phyloP scores from a whole-genome alignment of 805 yeast genomes.

The Zygotorulaspora chibaensis region DNA sequence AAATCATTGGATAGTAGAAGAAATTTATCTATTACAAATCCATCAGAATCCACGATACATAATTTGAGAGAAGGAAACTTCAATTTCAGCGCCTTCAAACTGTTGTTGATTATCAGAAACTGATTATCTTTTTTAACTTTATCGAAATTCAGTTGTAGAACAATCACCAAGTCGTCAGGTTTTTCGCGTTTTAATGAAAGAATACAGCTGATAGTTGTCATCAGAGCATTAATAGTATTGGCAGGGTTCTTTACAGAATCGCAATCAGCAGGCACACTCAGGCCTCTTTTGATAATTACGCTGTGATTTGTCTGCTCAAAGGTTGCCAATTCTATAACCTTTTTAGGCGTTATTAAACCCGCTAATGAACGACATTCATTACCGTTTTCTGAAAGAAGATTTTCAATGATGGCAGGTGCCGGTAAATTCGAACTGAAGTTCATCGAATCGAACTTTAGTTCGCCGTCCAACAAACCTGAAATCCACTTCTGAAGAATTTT shows the following conservation, averaged over 20 bases:
- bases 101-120: conserved; percentile 18
- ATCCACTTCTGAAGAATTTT: conserved; percentile 41
- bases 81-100: conserved; percentile 22
- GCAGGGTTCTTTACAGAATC: neutral
- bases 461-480: conserved; percentile 36
- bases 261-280: conserved; percentile 7
- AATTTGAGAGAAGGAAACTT: conserved; percentile 17
- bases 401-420: conserved; percentile 18
- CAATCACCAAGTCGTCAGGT: conserved; percentile 26
- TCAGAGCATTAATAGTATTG: conserved; percentile 18
- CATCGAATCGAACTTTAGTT: conserved; percentile 28
- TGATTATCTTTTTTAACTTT: conserved; percentile 13
- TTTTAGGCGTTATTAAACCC: conserved; percentile 18
- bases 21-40: conserved; percentile 12
- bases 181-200: conserved; percentile 27
- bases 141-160: conserved; percentile 28
- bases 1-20: conserved; percentile 4
- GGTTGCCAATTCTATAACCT: conserved; percentile 18
- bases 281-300: conserved; percentile 24
- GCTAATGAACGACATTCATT: conserved; percentile 15
- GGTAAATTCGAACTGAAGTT: conserved; percentile 34
- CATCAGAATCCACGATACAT: conserved; percentile 23
- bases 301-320: conserved; percentile 18
- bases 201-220: conserved; percentile 30
- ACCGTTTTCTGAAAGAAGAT: conserved; percentile 8